phyloP scores from a whole-genome alignment of 768 basidiomycete genomes.

The Rhizopogon sp. region DNA sequence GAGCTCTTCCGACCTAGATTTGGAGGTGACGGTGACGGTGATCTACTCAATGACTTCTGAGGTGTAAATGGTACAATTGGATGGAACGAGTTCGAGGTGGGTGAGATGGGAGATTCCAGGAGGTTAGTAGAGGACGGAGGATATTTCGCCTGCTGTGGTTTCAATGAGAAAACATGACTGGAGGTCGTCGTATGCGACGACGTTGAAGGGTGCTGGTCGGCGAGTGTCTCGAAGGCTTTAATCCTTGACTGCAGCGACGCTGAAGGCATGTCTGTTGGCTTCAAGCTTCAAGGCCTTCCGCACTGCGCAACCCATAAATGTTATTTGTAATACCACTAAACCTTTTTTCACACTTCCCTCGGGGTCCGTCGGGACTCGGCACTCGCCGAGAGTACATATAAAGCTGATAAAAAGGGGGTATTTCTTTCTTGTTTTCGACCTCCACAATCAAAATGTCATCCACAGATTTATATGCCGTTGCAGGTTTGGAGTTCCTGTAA shows the following conservation, averaged over 20 bases:
- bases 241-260: conserved; percentile 54
- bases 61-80: conserved; percentile 36
- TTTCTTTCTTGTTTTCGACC: background rate
- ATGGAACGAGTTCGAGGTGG: conserved; percentile 36
- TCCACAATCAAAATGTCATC: conserved; percentile 9
- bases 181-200: conserved; percentile 17
- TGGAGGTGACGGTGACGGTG: conserved; percentile 43
- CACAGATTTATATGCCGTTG: conserved; percentile 68
- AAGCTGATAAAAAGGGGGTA: background rate
- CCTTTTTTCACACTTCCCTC: too few species aligned
- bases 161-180: conserved; percentile 10
- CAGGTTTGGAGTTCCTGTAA: conserved; percentile 39
- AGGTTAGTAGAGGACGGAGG: conserved; percentile 18
- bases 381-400: background rate
- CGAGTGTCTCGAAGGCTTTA: conserved; percentile 57
- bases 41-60: conserved; percentile 14
- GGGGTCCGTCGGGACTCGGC: background rate
- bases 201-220: conserved; percentile 17
- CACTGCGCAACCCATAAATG: conserved; percentile 5
- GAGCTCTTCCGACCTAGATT: conserved; percentile 44
- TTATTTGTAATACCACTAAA: background rate
- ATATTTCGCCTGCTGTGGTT: conserved; percentile 3
- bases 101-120: conserved; percentile 49
- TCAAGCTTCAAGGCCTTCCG: background rate
- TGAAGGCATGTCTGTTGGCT: conserved; percentile 32